phyloP scores from a whole-genome alignment of 768 basidiomycete species.

The Podaxis carcinomalis region DNA sequence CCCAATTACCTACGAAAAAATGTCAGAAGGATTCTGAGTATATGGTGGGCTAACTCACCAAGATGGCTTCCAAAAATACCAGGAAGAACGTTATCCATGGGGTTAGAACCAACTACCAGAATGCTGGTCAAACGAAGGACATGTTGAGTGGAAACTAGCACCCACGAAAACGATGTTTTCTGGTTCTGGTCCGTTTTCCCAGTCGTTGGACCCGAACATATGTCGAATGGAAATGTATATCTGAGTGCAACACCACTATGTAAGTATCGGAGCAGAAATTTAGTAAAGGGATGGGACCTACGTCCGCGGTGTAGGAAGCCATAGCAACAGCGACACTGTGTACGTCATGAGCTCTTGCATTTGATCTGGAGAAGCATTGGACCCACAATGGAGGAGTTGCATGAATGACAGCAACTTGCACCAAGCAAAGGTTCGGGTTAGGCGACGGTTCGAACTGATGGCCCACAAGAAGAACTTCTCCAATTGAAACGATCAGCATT shows the following conservation, averaged over 20 bases:
- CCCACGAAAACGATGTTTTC: not conserved
- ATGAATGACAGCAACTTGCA: not conserved
- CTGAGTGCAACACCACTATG: not conserved
- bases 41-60: not conserved
- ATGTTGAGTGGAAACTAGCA: not conserved
- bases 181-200: constrained; percentile 8
- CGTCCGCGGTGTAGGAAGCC: constrained; percentile 1
- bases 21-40: not conserved
- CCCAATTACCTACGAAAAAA: constrained; percentile 1
- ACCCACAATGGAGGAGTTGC: constrained; percentile 1
- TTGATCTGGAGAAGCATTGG: not conserved
- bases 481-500: not conserved
- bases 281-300: not conserved
- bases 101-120: not conserved
- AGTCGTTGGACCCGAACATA: constrained; percentile 7
- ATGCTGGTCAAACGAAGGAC: not conserved
- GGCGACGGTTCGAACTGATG: not conserved
- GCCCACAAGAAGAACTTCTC: not conserved
- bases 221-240: constrained; percentile 9
- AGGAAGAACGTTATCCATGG: constrained; percentile 7
- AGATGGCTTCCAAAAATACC: constrained; percentile 3
- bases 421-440: not conserved
- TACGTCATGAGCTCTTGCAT: not conserved
- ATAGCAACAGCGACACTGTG: not conserved
- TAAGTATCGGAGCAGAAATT: not conserved